phyloP scores from a whole-genome alignment of 805 yeast species.

The Yarrowia phangngaensis region DNA sequence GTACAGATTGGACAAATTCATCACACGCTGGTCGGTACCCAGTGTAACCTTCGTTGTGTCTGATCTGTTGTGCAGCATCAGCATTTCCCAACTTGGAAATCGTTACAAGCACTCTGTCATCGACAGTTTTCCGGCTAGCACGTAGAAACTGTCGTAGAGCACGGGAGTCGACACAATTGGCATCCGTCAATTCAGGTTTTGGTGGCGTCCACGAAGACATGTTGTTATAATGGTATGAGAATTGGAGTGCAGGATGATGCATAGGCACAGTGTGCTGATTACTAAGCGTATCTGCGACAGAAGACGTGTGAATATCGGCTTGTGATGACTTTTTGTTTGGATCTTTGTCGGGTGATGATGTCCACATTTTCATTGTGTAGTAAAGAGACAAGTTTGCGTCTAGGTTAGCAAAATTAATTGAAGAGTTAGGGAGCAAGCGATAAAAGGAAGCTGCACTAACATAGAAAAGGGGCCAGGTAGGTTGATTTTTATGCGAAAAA shows the following conservation, averaged over 20 bases:
- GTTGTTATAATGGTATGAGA: background rate
- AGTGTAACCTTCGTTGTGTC: constrained; percentile 3
- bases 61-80: constrained; percentile 9
- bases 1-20: constrained; percentile 22
- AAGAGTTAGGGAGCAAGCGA: no score
- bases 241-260: background rate
- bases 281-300: no score
- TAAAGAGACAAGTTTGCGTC: no score
- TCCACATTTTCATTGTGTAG: no score
- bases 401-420: no score
- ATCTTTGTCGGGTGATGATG: no score
- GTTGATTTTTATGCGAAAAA: no score
- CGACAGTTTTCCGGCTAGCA: constrained; percentile 19
- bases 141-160: constrained; percentile 23
- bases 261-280: background rate
- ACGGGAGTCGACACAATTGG: constrained; percentile 19
- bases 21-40: constrained; percentile 18
- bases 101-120: constrained; percentile 12
- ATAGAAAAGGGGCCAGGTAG: no score
- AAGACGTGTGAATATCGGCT: no score
- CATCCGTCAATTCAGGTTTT: constrained; percentile 11
- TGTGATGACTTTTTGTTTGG: no score
- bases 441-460: no score
- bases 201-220: constrained; percentile 19
- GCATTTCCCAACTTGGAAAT: constrained; percentile 24